phyloP scores from a whole-genome alignment of 306 rosid species.

The Macrotyloma uniflorum region DNA sequence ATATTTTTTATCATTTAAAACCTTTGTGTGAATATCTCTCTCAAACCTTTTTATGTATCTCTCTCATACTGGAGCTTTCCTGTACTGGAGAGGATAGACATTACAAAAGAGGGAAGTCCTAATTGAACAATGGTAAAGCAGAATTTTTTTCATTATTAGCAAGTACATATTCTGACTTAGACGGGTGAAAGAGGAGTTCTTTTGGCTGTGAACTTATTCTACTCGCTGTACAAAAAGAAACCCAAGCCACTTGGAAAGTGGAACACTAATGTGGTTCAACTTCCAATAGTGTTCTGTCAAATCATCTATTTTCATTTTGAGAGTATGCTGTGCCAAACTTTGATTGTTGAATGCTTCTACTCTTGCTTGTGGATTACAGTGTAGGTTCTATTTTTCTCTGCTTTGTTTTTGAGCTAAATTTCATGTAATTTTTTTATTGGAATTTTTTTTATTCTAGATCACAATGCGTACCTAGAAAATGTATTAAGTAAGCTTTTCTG shows the following conservation, averaged over 20 bases:
- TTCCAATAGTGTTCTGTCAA: not conserved
- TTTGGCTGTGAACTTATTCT: not conserved
- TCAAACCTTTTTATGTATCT: no score
- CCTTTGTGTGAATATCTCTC: no score
- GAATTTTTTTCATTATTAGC: no score
- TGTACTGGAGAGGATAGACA: no score
- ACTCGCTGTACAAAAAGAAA: not conserved
- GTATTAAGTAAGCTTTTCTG: conserved; percentile 30
- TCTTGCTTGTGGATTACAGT: conserved; percentile 18
- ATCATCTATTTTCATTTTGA: conserved; percentile 17
- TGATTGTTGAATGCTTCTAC: conserved; percentile 8
- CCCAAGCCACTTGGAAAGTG: not conserved
- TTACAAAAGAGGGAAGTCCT: no score
- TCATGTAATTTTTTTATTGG: conserved; percentile 32
- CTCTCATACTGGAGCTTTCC: no score
- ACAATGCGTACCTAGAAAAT: conserved; percentile 8
- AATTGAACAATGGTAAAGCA: no score
- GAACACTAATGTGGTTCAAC: not conserved
- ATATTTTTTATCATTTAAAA: no score
- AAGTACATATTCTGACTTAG: not conserved
- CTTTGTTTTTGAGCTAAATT: conserved; percentile 15
- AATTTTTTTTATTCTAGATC: conserved; percentile 23
- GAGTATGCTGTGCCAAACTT: conserved; percentile 29
- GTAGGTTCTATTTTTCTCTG: conserved; percentile 10
- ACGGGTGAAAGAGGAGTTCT: not conserved